Evolutionary conservation across 2,329 filamentous ascomycete genomes (phyloP).

Genomic region (Cadophora luteo-olivacea): DNA sequence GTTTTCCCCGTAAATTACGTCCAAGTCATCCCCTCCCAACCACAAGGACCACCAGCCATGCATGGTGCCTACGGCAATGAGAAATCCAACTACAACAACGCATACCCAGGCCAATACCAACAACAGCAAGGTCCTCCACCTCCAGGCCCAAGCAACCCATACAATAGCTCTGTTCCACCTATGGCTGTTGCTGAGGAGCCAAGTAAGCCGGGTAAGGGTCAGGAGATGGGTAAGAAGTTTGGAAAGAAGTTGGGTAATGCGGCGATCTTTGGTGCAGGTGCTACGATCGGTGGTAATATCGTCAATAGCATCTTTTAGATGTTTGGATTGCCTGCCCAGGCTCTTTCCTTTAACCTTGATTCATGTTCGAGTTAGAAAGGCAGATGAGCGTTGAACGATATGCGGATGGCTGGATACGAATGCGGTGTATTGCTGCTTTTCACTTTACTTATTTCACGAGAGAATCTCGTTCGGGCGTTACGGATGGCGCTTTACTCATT

Average conservation of each 20-base stretch:
- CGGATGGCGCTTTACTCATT: background rate
- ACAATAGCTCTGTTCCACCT: constrained; percentile 74
- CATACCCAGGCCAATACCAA: constrained; percentile 38
- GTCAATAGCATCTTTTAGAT: constrained; percentile 86
- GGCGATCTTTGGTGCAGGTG: constrained; percentile 91
- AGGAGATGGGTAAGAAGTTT: constrained; percentile 87
- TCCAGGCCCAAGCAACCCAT: constrained; percentile 62
- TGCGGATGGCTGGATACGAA: background rate
- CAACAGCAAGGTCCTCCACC: constrained; percentile 44
- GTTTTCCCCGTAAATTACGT: constrained; percentile 97
- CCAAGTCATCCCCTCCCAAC: constrained; percentile 58
- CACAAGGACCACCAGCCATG: constrained; percentile 14
- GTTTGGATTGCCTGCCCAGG: background rate
- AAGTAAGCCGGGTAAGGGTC: constrained; percentile 52
- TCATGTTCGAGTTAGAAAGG: too few relatives aligned
- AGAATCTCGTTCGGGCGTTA: constrained; percentile 11
- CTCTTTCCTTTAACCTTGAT: background rate
- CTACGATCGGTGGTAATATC: constrained; percentile 87
- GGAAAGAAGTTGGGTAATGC: constrained; percentile 89
- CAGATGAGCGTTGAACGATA: background rate
- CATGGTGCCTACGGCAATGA: constrained; percentile 45
- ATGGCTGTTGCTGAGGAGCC: constrained; percentile 71
- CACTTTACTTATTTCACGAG: background rate
- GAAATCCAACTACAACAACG: constrained; percentile 28
- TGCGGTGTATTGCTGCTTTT: background rate